phyloP scores from a whole-genome alignment of 192 early-diverging fungal genomes.

The Umbelopsis sp. region DNA sequence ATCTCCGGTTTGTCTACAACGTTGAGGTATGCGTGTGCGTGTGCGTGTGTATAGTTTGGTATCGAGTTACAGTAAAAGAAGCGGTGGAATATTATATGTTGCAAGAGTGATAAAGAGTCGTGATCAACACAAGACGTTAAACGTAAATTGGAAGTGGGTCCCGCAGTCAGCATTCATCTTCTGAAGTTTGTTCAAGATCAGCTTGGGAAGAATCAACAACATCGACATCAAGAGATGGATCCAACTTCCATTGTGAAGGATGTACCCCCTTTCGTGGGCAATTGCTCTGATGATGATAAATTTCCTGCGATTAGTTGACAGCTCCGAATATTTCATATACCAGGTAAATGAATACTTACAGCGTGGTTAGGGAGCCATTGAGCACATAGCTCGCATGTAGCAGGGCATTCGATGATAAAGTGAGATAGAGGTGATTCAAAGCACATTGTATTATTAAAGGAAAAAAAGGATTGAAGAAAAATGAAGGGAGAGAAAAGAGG shows the following conservation, averaged over 20 bases:
- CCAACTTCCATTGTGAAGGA: conserved; percentile 30
- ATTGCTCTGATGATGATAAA: conserved; percentile 13
- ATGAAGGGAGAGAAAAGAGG: not conserved
- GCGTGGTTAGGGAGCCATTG: conserved; percentile 37
- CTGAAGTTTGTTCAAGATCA: not conserved
- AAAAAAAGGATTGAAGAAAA: not conserved
- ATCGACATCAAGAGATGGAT: not conserved
- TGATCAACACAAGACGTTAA: not conserved
- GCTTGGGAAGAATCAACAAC: not conserved
- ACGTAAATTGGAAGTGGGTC: not conserved
- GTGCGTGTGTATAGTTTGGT: not conserved
- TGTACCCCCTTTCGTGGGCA: conserved; percentile 36
- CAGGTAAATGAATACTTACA: conserved; percentile 17
- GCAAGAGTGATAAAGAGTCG: not conserved
- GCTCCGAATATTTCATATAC: not conserved
- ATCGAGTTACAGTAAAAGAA: conserved; percentile 7
- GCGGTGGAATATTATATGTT: not conserved
- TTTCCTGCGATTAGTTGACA: not conserved
- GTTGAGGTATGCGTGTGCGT: not conserved
- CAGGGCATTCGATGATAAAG: conserved; percentile 25
- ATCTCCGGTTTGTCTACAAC: conserved; percentile 6
- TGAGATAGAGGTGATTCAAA: not conserved
- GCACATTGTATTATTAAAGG: not conserved
- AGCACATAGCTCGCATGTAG: conserved; percentile 40
- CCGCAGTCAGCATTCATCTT: conserved; percentile 6